Evolutionary conservation across 768 basidiomycete genomes (phyloP), one percentile per base, ranked within the genome.

Genomic region (Mrakia hoshinonis): DNA sequence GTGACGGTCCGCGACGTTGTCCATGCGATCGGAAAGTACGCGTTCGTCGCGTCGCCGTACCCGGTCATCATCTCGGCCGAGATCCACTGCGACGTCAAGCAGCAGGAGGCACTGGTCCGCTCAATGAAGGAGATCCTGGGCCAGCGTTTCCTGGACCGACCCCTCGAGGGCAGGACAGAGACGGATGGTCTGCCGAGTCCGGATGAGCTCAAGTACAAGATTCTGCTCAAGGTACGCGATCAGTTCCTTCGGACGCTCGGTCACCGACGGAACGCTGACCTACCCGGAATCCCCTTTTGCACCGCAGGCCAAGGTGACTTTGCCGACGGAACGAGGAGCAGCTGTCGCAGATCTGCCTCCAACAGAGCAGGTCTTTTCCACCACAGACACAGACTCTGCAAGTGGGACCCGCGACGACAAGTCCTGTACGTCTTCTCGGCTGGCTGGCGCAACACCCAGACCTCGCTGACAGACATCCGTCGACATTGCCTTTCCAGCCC

Each of bases 61-160:
- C 94, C 94, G 0, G 82, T 98, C 77, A 86, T 98, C 76, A 89
- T 98, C 68, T 94, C 92, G 2, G 90, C 92, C 15, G 94, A 98
- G 81, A 85, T 94, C 1, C 93, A 95, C 76, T 95, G 92, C 78
- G 82, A 85, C 0, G 70, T 91, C 20, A 79, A 82, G 34, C 90
- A 93, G 77, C 94, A 98, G 78, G 89, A 89, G 47, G 83, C 83
- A 77, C 83, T 96, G 18, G 92, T 86, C 0, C 76, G 82, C 2
- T 91, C 94, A 76, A 86, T 98, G 85, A 79, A 78, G 54, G 83
- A 85, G 22, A 83, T 83, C 20, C 86, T 89, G 75, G 86, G 86
- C 0, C 81, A 83, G 5, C 80, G 81, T 10, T 79, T 89, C 15
- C 38, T 72, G 34, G 72, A 74, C 18, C 69, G 61, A 9, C 63